Percentiles rank a stretch among this genome's conserved stretches.
phyloP scores from a whole-genome alignment of 2,329 filamentous ascomycete species.

The Penicillium sp. region DNA sequence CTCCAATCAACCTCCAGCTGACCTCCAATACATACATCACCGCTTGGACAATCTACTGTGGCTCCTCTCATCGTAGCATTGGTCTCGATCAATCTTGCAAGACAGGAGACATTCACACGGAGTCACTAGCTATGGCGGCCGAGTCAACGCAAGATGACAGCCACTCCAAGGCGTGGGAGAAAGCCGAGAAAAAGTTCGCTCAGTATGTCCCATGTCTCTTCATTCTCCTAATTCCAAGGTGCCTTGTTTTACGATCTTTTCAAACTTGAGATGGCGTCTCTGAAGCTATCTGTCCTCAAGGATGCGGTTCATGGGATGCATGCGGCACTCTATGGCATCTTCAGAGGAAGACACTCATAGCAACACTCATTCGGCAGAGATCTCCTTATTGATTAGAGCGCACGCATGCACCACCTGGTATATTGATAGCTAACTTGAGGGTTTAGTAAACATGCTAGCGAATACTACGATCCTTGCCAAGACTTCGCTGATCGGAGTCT shows the following conservation, averaged over 20 bases:
- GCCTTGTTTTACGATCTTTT: background rate
- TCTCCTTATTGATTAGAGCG: background rate
- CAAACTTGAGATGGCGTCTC: background rate
- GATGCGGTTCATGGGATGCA: background rate
- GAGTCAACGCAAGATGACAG: conserved; percentile 17
- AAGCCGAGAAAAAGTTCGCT: conserved; percentile 59
- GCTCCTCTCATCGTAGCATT: background rate
- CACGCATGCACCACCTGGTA: background rate
- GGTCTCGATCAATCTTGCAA: background rate
- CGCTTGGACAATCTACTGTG: background rate
- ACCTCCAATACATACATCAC: conserved; percentile 13
- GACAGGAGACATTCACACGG: background rate
- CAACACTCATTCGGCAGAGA: background rate
- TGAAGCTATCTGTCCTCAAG: background rate
- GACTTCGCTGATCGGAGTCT: conserved; percentile 83
- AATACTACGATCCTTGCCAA: conserved; percentile 94
- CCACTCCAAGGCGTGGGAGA: conserved; percentile 53
- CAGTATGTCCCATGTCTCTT: conserved; percentile 46
- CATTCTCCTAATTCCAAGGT: background rate
- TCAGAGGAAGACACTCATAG: background rate
- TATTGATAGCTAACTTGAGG: background rate
- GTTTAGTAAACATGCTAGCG: conserved; percentile 74
- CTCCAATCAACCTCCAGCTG: conserved; percentile 22
- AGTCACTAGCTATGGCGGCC: conserved; percentile 20
- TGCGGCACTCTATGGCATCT: background rate